These are phyloP conservation scores for Galerina marginata DNA, from an alignment of 768 basidiomycete species.

Conservation along the genomic window DNA sequence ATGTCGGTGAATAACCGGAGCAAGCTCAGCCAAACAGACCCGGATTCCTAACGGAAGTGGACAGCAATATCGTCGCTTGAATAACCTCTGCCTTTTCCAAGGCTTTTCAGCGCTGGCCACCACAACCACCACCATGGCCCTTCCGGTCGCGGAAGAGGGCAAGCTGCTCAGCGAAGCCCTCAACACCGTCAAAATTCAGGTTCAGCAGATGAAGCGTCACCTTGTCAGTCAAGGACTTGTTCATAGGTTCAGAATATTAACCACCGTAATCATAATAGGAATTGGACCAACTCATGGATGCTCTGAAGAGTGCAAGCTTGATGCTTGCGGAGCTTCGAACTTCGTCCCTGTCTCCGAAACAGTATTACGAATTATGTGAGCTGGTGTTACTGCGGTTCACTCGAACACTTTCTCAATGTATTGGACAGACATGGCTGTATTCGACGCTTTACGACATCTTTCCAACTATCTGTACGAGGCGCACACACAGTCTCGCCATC, in stretches of 20 bases:
- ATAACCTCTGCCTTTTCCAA: slow-evolving; percentile 7
- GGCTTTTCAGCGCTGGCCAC: slow-evolving; percentile 23
- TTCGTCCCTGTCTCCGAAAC: slow-evolving; percentile 91
- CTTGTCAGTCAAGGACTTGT: slow-evolving; percentile 59
- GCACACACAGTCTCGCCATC: slow-evolving; percentile 89
- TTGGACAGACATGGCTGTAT: slow-evolving; percentile 91
- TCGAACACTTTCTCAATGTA: background rate
- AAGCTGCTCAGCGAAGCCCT: slow-evolving; percentile 86
- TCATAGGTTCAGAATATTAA: slow-evolving; percentile 9
- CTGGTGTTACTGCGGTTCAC: slow-evolving; percentile 19
- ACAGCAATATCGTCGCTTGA: slow-evolving; percentile 13
- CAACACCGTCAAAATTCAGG: slow-evolving; percentile 88
- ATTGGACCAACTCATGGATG: slow-evolving; percentile 97
- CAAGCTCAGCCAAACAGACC: slow-evolving; percentile 31
- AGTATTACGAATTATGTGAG: slow-evolving; percentile 98
- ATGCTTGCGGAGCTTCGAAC: slow-evolving; percentile 98
- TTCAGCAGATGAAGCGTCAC: slow-evolving; percentile 94
- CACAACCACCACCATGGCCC: slow-evolving; percentile 38
- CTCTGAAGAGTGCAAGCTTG: slow-evolving; percentile 93
- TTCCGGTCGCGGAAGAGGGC: slow-evolving; percentile 71
- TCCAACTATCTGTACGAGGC: slow-evolving; percentile 97
- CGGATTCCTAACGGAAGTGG: slow-evolving; percentile 12
- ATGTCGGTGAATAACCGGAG: slow-evolving; percentile 22
- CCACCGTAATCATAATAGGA: slow-evolving; percentile 57
- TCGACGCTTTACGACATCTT: slow-evolving; percentile 93